phyloP scores from a whole-genome alignment of 2,329 filamentous ascomycete species.

The Salinomyces thailandicus region DNA sequence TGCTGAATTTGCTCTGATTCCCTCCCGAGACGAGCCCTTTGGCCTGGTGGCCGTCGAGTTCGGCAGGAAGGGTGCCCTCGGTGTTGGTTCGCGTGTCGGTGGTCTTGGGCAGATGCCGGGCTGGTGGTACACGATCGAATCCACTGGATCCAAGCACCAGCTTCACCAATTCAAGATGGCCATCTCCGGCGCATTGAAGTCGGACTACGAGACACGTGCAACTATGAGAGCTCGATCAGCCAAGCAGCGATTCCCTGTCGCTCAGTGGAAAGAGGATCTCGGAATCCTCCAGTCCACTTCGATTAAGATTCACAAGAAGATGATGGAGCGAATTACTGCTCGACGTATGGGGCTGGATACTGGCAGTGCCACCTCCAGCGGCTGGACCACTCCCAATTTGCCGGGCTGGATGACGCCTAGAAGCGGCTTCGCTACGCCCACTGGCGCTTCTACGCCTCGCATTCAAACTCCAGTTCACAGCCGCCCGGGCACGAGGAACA shows the following conservation, averaged over 20 bases:
- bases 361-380: conserved; percentile 21
- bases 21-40: conserved; percentile 59
- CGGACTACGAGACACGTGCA: conserved; percentile 45
- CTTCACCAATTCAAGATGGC: conserved; percentile 55
- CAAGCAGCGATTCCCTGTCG: conserved; percentile 56
- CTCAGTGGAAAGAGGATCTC: conserved; percentile 55
- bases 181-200: conserved; percentile 51
- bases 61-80: conserved; percentile 56
- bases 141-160: conserved; percentile 51
- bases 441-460: conserved; percentile 29
- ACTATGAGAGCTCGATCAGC: conserved; percentile 56
- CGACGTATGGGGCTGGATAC: conserved; percentile 23
- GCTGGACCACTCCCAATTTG: conserved; percentile 24
- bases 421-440: conserved; percentile 35
- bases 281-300: conserved; percentile 51
- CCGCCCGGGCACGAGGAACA: conserved; percentile 21
- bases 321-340: conserved; percentile 28
- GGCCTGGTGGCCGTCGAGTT: conserved; percentile 60
- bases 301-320: conserved; percentile 47
- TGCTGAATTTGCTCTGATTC: conserved; percentile 58
- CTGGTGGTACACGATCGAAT: conserved; percentile 62
- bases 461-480: conserved; percentile 17
- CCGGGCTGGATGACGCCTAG: conserved; percentile 30
- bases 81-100: conserved; percentile 55
- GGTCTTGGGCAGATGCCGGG: conserved; percentile 62